Percentiles rank a stretch among this genome's conserved stretches.
phyloP scores from a whole-genome alignment of 2,329 filamentous ascomycete genomes.

The Raffaelea albimanens region DNA sequence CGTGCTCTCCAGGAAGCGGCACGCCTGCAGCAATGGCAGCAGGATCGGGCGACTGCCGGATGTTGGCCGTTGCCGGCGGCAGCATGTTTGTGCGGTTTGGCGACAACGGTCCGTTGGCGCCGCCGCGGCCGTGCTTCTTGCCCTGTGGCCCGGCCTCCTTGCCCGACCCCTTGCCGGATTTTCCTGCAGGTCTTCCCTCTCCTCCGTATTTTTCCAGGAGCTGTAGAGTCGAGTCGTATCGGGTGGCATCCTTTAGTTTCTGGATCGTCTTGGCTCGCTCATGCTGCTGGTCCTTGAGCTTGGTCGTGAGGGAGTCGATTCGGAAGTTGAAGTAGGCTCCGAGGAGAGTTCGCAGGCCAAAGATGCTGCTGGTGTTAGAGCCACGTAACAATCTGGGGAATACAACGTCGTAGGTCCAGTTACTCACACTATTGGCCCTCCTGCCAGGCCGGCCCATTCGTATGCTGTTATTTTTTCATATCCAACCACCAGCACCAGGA shows the following conservation, averaged over 20 bases:
- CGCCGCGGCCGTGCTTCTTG: background rate
- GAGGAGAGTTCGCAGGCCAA: slow-evolving; percentile 56
- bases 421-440: slow-evolving; percentile 51
- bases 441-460: slow-evolving; percentile 72
- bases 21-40: too few relatives aligned
- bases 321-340: slow-evolving; percentile 73
- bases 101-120: slow-evolving; percentile 5
- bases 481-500: slow-evolving; percentile 76
- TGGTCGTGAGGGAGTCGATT: slow-evolving; percentile 56
- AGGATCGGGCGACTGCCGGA: slow-evolving; percentile 29
- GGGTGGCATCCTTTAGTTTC: slow-evolving; percentile 88
- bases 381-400: too few relatives aligned
- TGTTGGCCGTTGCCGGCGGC: slow-evolving; percentile 56
- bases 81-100: slow-evolving; percentile 37
- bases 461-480: slow-evolving; percentile 65
- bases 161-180: slow-evolving; percentile 12
- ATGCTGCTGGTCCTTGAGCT: slow-evolving; percentile 65
- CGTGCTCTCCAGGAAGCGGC: too few relatives aligned
- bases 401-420: background rate
- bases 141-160: background rate
- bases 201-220: slow-evolving; percentile 90
- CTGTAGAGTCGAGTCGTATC: slow-evolving; percentile 89
- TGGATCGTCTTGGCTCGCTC: slow-evolving; percentile 84
- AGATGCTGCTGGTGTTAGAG: too few relatives aligned
- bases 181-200: slow-evolving; percentile 32